phyloP scores from a whole-genome alignment of 768 basidiomycete genomes.

The Dentipellis sp. region DNA sequence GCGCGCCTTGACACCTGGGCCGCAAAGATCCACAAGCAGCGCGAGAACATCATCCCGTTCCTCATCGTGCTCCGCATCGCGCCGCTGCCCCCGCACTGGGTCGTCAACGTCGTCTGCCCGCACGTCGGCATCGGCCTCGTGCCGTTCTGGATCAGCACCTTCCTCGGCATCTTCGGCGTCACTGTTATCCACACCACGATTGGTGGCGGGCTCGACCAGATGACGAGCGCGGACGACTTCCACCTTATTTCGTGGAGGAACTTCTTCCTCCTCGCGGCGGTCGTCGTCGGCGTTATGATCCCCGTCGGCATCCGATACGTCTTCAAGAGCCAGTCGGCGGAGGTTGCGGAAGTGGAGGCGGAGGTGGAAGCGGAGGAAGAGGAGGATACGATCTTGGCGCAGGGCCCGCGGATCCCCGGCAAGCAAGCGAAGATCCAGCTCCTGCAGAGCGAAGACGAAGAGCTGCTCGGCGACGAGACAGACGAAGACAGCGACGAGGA shows the following conservation, averaged over 20 bases:
- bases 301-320: conserved; percentile 84
- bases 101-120: conserved; percentile 86
- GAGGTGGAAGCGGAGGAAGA: conserved; percentile 28
- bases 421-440: conserved; percentile 19
- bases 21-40: conserved; percentile 66
- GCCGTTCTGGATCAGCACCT: conserved; percentile 86
- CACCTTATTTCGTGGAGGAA: conserved; percentile 90
- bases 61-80: conserved; percentile 92
- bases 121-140: conserved; percentile 82
- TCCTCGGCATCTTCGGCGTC: conserved; percentile 85
- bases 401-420: conserved; percentile 39
- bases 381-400: conserved; percentile 37
- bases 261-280: conserved; percentile 74
- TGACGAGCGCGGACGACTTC: conserved; percentile 92
- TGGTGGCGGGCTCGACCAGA: conserved; percentile 85
- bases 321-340: conserved; percentile 47
- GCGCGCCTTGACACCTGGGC: conserved; percentile 76
- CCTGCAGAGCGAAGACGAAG: conserved; percentile 22
- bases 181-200: conserved; percentile 94
- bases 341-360: conserved; percentile 27
- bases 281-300: conserved; percentile 87
- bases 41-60: conserved; percentile 82
- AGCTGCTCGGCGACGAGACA: conserved; percentile 19
- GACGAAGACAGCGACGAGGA: conserved; percentile 53
- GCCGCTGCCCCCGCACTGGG: conserved; percentile 94